Conservation (phyloP, 1,139 yeast species). For the Zygosaccharomyces sapae region DNA sequence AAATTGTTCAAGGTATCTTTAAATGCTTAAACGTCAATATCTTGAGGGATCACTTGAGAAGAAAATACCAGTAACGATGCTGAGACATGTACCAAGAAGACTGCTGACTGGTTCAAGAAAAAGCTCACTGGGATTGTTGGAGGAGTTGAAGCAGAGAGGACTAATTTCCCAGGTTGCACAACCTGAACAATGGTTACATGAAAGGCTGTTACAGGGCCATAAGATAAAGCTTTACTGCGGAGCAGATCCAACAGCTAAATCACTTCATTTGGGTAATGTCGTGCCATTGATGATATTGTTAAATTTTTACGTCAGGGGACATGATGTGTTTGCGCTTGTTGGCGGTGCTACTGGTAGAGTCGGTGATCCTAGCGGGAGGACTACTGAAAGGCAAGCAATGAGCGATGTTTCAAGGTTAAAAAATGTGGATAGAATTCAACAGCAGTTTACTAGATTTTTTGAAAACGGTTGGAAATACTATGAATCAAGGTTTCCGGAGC, state of each 20-base stretch:
- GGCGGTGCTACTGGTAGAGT: conserved; percentile 99
- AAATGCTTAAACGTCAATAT: background rate
- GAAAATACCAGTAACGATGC: background rate
- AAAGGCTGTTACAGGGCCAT: conserved; percentile 29
- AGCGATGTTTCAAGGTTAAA: conserved; percentile 46
- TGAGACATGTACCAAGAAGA: conserved; percentile 8
- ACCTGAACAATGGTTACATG: conserved; percentile 24
- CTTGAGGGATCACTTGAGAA: background rate
- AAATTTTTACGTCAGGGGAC: conserved; percentile 83
- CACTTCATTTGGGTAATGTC: conserved; percentile 86
- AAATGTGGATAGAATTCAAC: conserved; percentile 57
- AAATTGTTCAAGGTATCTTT: conserved; percentile 49
- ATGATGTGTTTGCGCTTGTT: conserved; percentile 71
- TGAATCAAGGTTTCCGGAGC: conserved; percentile 48
- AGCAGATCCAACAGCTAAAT: conserved; percentile 91
- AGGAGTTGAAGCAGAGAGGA: conserved; percentile 34
- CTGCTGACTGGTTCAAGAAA: too few relatives aligned
- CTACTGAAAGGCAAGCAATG: conserved; percentile 64
- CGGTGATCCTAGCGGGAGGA: conserved; percentile 95
- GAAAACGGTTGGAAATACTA: conserved; percentile 61
- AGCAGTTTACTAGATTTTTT: conserved; percentile 61
- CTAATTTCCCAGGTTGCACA: conserved; percentile 36
- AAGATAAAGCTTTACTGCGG: conserved; percentile 76
- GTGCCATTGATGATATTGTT: conserved; percentile 80
- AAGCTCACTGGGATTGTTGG: conserved; percentile 15